These are phyloP conservation scores for Dendrostoma leiphaemia DNA, from an alignment of 2,329 filamentous ascomycete species.

Conservation along the genomic window DNA sequence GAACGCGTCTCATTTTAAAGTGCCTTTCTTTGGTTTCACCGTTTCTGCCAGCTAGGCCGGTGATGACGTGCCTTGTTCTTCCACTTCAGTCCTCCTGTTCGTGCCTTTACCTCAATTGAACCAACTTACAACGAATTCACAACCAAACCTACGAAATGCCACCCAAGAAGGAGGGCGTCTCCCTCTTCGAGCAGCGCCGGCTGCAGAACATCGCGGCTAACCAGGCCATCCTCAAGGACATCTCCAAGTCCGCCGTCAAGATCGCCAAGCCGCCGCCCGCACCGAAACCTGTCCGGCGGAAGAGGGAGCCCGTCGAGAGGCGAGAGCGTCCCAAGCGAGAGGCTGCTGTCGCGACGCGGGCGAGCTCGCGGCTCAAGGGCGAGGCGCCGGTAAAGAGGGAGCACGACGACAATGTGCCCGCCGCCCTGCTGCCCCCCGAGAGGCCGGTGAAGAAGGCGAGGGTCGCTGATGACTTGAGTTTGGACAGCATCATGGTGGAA, in stretches of 20 bases:
- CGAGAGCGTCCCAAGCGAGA: slow-evolving; percentile 48
- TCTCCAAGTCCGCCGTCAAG: slow-evolving; percentile 69
- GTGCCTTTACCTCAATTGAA: slow-evolving; percentile 10
- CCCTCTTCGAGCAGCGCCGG: slow-evolving; percentile 77
- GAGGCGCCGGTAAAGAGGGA: slow-evolving; percentile 51
- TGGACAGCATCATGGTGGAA: slow-evolving; percentile 76
- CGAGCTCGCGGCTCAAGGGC: slow-evolving; percentile 55
- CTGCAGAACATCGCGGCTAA: slow-evolving; percentile 86
- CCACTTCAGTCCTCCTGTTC: neutral
- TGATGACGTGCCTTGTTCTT: neutral
- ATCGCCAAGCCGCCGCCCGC: slow-evolving; percentile 32
- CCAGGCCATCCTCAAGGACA: slow-evolving; percentile 74
- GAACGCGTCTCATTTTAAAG: slow-evolving; percentile 17
- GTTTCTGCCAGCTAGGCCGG: slow-evolving; percentile 11
- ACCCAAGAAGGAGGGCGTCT: slow-evolving; percentile 43
- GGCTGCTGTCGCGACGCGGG: slow-evolving; percentile 48
- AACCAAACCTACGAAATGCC: slow-evolving; percentile 40
- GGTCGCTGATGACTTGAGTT: slow-evolving; percentile 58
- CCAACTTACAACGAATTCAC: neutral
- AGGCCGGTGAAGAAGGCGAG: slow-evolving; percentile 54
- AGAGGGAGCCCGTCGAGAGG: slow-evolving; percentile 33
- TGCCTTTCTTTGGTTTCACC: slow-evolving; percentile 4
- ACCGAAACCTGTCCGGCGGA: slow-evolving; percentile 29
- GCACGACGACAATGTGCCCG: slow-evolving; percentile 24
- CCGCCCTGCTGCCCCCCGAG: slow-evolving; percentile 8